phyloP scores from a whole-genome alignment of 305 asterid species.

The Fraxinus floribunda region DNA sequence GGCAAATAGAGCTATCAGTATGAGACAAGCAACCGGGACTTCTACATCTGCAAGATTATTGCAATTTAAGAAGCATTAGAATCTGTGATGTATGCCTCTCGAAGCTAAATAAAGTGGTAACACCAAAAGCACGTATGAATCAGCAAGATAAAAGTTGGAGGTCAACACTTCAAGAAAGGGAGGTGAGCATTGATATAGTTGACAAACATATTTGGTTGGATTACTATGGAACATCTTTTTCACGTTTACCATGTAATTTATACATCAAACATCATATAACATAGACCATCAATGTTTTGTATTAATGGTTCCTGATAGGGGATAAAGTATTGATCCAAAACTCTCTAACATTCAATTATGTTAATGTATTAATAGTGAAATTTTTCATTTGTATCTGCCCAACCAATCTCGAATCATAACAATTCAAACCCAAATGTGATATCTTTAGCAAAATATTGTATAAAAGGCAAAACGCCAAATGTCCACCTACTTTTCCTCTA shows the following conservation, averaged over 20 bases:
- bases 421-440: neutral
- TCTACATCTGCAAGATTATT: slow-evolving; percentile 61
- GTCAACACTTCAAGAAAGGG: neutral
- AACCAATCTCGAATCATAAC: neutral
- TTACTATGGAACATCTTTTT: neutral
- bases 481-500: neutral
- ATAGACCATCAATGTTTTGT: neutral
- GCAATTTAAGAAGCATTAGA: slow-evolving; percentile 20
- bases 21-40: slow-evolving; percentile 60
- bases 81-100: slow-evolving; percentile 10
- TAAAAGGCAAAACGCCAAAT: neutral
- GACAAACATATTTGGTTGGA: neutral
- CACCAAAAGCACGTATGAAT: neutral
- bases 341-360: neutral
- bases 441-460: neutral
- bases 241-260: neutral
- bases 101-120: neutral
- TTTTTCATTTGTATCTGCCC: neutral
- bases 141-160: neutral
- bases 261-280: neutral
- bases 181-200: neutral
- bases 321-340: neutral
- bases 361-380: neutral
- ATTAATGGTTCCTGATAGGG: neutral
- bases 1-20: slow-evolving; percentile 65